Evolutionary conservation across 495 filamentous ascomycete species (phyloP), one percentile per base, ranked within the genome.

Genomic region (Neurospora intermedia): DNA sequence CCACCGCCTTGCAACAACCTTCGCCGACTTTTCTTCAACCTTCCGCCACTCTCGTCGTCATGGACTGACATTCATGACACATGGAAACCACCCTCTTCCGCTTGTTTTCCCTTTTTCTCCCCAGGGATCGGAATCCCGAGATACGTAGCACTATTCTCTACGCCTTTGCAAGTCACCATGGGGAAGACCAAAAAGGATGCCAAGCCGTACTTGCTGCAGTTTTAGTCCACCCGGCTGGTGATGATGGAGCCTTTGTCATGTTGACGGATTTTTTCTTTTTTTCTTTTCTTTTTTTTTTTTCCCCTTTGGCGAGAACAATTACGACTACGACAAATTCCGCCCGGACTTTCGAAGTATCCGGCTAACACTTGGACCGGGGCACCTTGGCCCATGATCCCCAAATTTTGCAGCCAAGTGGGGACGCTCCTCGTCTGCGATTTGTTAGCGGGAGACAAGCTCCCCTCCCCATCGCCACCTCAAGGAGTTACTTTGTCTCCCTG

Each of bases 121-220:
- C 54, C 54, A 35, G 15, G 54, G 54, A 35, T 66, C 54, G 15
- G 54, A 27, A 35, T 35, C 54, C 54, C 18, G 54, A 31, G 54
- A 31, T 31, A 31, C 27, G 35, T 66, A 9, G 54, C 54, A 35
- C 54, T 27, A 35, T 66, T 35, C 54, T 66, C 27, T 31, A 66
- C 54, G 54, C 54, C 54, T 31, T 62, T 59, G 48, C 54, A 6
- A 27, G 20, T 62, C 54, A 72, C 69, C 10, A 43, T 74, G 38
- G 54, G n/a, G 48, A 23, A 35, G 38, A 71, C 38, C 73, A 74
- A 72, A 40, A 59, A 41, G 69, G 72, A 70, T 59, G 69, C 69
- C 69, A 45, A 73, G 72, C 43, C 11, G 43, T 70, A 71, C 69
- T 40, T 70, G 69, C n/a, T 70, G 72, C 72, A 73, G 70, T 15